Evolutionary conservation across 1,139 yeast genomes (phyloP), one percentile per base, ranked within the genome.

Genomic region (Geotrichum candidum): DNA sequence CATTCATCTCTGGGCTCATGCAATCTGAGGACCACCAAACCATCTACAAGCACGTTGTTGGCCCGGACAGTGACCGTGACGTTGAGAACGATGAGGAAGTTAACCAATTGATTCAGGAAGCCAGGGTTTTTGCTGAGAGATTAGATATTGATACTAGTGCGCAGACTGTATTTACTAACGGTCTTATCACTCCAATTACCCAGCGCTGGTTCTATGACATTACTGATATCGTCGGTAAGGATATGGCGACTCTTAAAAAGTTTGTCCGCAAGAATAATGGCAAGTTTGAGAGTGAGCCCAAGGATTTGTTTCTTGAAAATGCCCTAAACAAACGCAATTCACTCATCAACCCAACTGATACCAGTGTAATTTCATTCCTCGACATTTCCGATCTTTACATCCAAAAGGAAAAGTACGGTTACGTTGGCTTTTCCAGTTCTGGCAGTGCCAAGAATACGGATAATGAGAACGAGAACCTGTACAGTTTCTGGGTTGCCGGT

Each of bases 91-190:
- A 59, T 9, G 61, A 60, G 7, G 56, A 62, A 3, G 58, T 70
- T 3, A 61, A 68, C 18, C 23, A 56, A 0, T 61, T 67, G 15
- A 59, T 75, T 6, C 69, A 69, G 1, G 64, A 61, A 3, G 70
- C 73, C 13, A 66, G 64, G 18, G 67, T 64, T 1, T 75, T 83
- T 68, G 66, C 76, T n/a, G 60, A 70, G 4, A 71, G 73, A 1
- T 76, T 84, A 60, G 82, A 84, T 45, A 58, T 73, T 15, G 58
- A 59, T 3, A 31, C 61, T 7, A 63, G 61, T 2, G 70, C 74
- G 0, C 86, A 92, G 0, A 75, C 83, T 0, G 76, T 90, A 3
- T 80, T 90, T 59, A 83, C 85, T 52, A 89, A 94, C 73, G 98
- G 98, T 53, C 84, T 86, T 1, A 80, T 89, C 11, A 70, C 76